Evolutionary conservation across 2,329 filamentous ascomycete species (phyloP).

Genomic region (Lecanosticta acicola): DNA sequence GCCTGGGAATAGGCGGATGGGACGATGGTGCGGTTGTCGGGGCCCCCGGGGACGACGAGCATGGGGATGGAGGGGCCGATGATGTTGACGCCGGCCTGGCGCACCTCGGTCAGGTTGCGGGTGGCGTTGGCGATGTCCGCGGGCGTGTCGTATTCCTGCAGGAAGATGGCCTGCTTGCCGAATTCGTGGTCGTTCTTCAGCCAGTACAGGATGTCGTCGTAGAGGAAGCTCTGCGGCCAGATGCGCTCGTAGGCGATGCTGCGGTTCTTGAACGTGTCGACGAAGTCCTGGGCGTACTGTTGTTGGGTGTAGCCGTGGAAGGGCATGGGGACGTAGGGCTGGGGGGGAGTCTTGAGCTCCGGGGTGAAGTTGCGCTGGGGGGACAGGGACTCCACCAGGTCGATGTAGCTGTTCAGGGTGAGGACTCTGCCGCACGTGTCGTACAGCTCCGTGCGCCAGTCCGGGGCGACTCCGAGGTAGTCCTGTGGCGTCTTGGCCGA

Average conservation of each 20-base stretch:
- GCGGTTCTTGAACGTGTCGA: slow-evolving; percentile 53
- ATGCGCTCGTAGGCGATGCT: slow-evolving; percentile 52
- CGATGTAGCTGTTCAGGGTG: slow-evolving; percentile 8
- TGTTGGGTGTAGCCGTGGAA: slow-evolving; percentile 62
- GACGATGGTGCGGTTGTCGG: slow-evolving; percentile 49
- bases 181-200: slow-evolving; percentile 56
- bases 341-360: slow-evolving; percentile 58
- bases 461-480: slow-evolving; percentile 6
- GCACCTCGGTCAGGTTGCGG: slow-evolving; percentile 51
- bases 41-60: slow-evolving; percentile 46
- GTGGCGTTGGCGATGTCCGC: slow-evolving; percentile 45
- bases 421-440: slow-evolving; percentile 11
- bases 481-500: slow-evolving; percentile 4
- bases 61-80: slow-evolving; percentile 60
- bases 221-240: slow-evolving; percentile 60
- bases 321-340: slow-evolving; percentile 60
- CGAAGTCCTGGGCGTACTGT: slow-evolving; percentile 59
- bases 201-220: slow-evolving; percentile 56
- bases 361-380: slow-evolving; percentile 61
- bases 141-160: slow-evolving; percentile 61
- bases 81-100: slow-evolving; percentile 57
- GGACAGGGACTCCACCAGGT: slow-evolving; percentile 7
- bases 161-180: slow-evolving; percentile 57
- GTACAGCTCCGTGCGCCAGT: slow-evolving; percentile 10
- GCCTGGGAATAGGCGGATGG: slow-evolving; percentile 58